phyloP scores from a whole-genome alignment of 2,329 filamentous ascomycete species.

The Blastomyces silverae region DNA sequence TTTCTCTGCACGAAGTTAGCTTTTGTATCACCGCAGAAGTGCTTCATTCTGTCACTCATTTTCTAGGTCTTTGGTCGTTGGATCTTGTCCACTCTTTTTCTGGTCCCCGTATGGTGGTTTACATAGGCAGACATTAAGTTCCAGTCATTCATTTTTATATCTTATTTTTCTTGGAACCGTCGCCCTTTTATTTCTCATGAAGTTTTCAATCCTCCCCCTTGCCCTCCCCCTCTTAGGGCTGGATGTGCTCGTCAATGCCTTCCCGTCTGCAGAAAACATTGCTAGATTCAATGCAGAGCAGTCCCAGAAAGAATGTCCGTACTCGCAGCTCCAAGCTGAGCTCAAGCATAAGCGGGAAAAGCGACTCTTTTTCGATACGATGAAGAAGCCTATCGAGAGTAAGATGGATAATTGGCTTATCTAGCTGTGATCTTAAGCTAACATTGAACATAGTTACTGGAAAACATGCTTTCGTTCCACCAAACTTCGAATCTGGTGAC shows the following conservation, averaged over 20 bases:
- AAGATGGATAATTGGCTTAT: background rate
- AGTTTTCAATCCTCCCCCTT: slow-evolving; percentile 9
- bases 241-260: slow-evolving; percentile 12
- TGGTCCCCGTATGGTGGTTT: background rate
- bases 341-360: slow-evolving; percentile 7
- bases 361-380: slow-evolving; percentile 7
- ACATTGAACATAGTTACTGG: slow-evolving; percentile 28
- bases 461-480: slow-evolving; percentile 32
- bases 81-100: slow-evolving; percentile 8
- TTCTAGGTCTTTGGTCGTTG: slow-evolving; percentile 4
- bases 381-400: slow-evolving; percentile 8
- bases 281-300: slow-evolving; percentile 5
- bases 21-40: background rate
- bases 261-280: slow-evolving; percentile 8
- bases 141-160: slow-evolving; percentile 4
- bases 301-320: slow-evolving; percentile 1
- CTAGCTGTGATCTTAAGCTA: background rate
- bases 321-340: slow-evolving; percentile 6
- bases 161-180: background rate
- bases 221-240: background rate
- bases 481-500: slow-evolving; percentile 32
- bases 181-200: slow-evolving; percentile 1
- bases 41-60: slow-evolving; percentile 2
- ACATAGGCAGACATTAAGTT: background rate
- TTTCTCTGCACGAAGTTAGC: background rate